Percentiles rank a stretch among this genome's conserved stretches.
These are phyloP conservation scores for Naganishia sp. DNA, from an alignment of 1,284 basidiomycete genomes.

Conservation along the genomic window DNA sequence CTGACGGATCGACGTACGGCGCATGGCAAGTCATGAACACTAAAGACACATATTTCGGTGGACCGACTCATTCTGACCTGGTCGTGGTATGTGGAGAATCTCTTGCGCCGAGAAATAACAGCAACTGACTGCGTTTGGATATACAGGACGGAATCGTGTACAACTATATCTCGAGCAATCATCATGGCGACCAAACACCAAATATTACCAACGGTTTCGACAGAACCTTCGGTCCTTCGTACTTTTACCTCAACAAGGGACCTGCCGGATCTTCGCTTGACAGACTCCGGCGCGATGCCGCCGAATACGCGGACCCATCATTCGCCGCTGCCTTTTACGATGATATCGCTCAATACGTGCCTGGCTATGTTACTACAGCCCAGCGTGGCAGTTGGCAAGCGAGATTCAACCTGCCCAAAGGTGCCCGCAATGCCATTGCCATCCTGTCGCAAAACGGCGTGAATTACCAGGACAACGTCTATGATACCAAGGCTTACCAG, in stretches of 20 bases:
- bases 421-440: constrained; percentile 38
- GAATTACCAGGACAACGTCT: constrained; percentile 44
- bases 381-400: constrained; percentile 39
- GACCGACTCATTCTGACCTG: constrained; percentile 41
- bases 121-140: too few relatives aligned
- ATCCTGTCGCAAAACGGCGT: constrained; percentile 40
- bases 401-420: constrained; percentile 37
- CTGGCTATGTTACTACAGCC: constrained; percentile 38
- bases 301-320: constrained; percentile 33
- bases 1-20: constrained; percentile 40
- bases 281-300: constrained; percentile 36
- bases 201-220: constrained; percentile 47
- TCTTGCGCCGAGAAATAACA: not conserved
- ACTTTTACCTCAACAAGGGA: constrained; percentile 39
- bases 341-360: constrained; percentile 39
- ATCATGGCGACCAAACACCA: constrained; percentile 40
- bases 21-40: constrained; percentile 46
- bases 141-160: constrained; percentile 41
- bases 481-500: constrained; percentile 37
- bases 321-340: constrained; percentile 46
- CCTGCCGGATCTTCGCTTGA: constrained; percentile 13
- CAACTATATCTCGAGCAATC: constrained; percentile 44
- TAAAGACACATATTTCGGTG: constrained; percentile 44
- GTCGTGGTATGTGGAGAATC: constrained; percentile 32
- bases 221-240: constrained; percentile 43